These are phyloP conservation scores for Vitis hybrid DNA, from an alignment of 177 flowering plant species.

Conservation along the genomic window DNA sequence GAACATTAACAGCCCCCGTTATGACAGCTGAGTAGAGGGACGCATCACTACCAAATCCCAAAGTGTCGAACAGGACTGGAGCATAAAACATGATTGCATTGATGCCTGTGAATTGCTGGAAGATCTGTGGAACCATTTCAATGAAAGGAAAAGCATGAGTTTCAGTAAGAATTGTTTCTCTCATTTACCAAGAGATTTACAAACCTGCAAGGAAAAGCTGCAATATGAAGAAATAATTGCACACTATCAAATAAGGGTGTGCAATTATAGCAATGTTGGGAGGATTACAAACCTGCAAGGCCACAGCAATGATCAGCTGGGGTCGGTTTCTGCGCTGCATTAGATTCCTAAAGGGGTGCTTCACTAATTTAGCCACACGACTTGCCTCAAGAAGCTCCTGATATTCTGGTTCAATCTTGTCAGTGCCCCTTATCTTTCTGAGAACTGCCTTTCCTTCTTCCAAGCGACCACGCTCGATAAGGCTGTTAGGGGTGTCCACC, in stretches of 20 bases:
- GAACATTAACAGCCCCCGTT: constrained; percentile 74
- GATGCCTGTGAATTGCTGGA: constrained; percentile 86
- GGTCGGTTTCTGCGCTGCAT: constrained; percentile 73
- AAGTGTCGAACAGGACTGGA: constrained; percentile 69
- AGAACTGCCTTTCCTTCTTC: constrained; percentile 79
- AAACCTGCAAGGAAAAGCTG: background rate
- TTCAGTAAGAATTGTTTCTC: background rate
- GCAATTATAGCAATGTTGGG: no score
- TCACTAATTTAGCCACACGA: constrained; percentile 65
- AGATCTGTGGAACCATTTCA: constrained; percentile 43
- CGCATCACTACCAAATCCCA: constrained; percentile 66
- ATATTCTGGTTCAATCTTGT: constrained; percentile 82
- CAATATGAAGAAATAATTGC: background rate
- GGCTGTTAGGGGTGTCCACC: constrained; percentile 91
- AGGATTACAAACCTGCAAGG: constrained; percentile 53
- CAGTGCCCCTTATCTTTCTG: constrained; percentile 74
- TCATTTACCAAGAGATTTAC: background rate
- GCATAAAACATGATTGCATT: constrained; percentile 90
- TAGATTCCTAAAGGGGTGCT: constrained; percentile 86
- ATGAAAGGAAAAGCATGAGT: background rate
- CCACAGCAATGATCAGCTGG: constrained; percentile 65
- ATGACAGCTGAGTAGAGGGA: constrained; percentile 79
- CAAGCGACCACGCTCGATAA: constrained; percentile 72
- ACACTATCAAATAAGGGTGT: no score
- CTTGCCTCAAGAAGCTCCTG: constrained; percentile 84